Base-by-base conservation (phyloP, 2,329 filamentous ascomycete genomes). In the Nemania diffusa region DNA sequence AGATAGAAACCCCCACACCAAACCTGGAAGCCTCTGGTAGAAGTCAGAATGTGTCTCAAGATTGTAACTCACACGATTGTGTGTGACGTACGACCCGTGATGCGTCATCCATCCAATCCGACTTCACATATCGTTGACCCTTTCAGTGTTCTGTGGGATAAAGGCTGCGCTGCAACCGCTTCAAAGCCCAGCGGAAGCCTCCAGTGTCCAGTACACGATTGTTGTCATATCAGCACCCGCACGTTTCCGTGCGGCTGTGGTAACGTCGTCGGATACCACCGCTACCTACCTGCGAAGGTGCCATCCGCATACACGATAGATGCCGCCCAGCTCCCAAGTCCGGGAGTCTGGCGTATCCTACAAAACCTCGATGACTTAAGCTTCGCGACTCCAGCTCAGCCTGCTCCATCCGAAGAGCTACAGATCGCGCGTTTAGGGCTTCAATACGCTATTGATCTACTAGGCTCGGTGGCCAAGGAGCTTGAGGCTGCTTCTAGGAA, bases 41-140 rank as follows among this genome's bases (percentile, higher is more conserved):
- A 20, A 48, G 2, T 50, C 29, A 61, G 26, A 17, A 82, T 80
- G 2, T 73, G 63, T 46, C 61, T 68, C 27, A 51, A 65, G 15
- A 65, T 68, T 20, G 22, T 62, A 50, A 65, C 42, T 17, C 65
- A 68, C 17, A 42, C 24, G 22, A 48, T 62, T 17, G 29, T 24
- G n/a, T 68, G 62, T 20, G 65, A 68, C 22, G 46, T 56, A 9
- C 57, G 65, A 13, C 65, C 62, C 2, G n/a, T 65, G 24, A 65
- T 68, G 48, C 57, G 42, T 22, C 62, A 62, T 26, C 62, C 53
- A 15, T 48, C 22, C 15, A 20, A 42, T 8, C 62, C 57, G 22
- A 22, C 29, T 15, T 37, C 27, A 22, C n/a, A 42, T 17, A 51
- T 68, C 5, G 42, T 68, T 4, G 37, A 62, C 57, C 62, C 62